Base-by-base conservation (phyloP, 23 red algal species). In the Gracilariopsis chorda region DNA sequence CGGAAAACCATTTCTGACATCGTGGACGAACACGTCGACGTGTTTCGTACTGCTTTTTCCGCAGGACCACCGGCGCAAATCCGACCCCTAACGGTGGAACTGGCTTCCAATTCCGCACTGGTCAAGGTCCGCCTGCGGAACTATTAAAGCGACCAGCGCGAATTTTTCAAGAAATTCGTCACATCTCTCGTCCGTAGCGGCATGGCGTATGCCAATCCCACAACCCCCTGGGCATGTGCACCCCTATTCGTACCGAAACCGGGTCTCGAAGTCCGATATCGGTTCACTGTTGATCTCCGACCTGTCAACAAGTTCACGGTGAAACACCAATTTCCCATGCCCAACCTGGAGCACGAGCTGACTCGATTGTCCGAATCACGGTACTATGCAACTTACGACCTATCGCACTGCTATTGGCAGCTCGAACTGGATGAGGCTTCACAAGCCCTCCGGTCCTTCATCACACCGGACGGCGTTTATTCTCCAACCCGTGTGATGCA, bases 11-110 rank as follows among this genome's bases (percentile, higher is more conserved):
- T 53, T 9, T 40, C 36, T 44, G n/a, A 79, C 8, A 79, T 79
- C 28, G 40, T 79, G 36, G 74, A 79, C 74, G 47, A 49, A 33
- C 47, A 79, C 21, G 47, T 79, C 47, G 74, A 79, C 74, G 47
- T 79, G 16, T 79, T 79, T 0, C 39, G 74, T 53, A 79, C 46
- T 17, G 39, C 74, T 12, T 79, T 79, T 48, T 79, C 21, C 16
- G 14, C 47, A 21, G 40, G 74, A 20, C 74, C 65, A 72, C 65
- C 5, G 35, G 7, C 65, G 4, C 35, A 46, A 43, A 72, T 72
- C 33, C 7, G 65, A 43, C 65, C 65, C 19, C 65, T 34, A 34
- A 67, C n/a, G 30, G 60, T 67, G 7, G 34, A 72, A 20, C 34
- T 72, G 9, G 41, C 65, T 72, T 34, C 65, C 9, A 46, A 72